These are phyloP conservation scores for Pezizomycotina sp. DNA, from an alignment of 2,329 filamentous ascomycete species.

Conservation along the genomic window DNA sequence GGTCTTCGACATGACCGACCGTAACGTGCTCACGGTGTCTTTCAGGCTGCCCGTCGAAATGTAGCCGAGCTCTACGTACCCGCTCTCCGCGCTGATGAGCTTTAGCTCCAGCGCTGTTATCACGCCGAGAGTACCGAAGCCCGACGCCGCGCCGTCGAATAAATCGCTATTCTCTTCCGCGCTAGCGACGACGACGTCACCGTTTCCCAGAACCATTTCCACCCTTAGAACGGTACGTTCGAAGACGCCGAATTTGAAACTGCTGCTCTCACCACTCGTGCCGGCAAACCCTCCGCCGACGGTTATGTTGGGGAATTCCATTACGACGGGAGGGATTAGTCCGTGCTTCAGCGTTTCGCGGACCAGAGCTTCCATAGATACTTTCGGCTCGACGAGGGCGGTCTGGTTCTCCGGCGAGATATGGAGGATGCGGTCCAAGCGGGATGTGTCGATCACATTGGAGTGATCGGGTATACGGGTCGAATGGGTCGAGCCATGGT, in stretches of 20 bases:
- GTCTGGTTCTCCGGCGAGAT: slow-evolving; percentile 32
- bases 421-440: slow-evolving; percentile 33
- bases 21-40: slow-evolving; percentile 23
- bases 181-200: slow-evolving; percentile 37
- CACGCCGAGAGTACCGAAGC: slow-evolving; percentile 45
- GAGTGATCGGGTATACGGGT: slow-evolving; percentile 33
- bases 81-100: slow-evolving; percentile 37
- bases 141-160: slow-evolving; percentile 43
- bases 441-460: slow-evolving; percentile 35
- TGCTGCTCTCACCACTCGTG: slow-evolving; percentile 50
- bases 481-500: slow-evolving; percentile 41
- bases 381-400: slow-evolving; percentile 48
- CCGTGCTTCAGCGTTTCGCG: slow-evolving; percentile 39
- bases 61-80: slow-evolving; percentile 49
- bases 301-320: slow-evolving; percentile 57
- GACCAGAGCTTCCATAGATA: slow-evolving; percentile 49
- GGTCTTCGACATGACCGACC: slow-evolving; percentile 35
- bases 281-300: slow-evolving; percentile 51
- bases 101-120: slow-evolving; percentile 45
- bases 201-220: slow-evolving; percentile 47
- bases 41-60: slow-evolving; percentile 34
- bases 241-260: slow-evolving; percentile 50
- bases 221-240: slow-evolving; percentile 45
- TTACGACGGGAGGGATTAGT: slow-evolving; percentile 47
- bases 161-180: slow-evolving; percentile 36